These are phyloP conservation scores for Crepidotus sp. DNA, from an alignment of 1,284 basidiomycete genomes.

Conservation along the genomic window DNA sequence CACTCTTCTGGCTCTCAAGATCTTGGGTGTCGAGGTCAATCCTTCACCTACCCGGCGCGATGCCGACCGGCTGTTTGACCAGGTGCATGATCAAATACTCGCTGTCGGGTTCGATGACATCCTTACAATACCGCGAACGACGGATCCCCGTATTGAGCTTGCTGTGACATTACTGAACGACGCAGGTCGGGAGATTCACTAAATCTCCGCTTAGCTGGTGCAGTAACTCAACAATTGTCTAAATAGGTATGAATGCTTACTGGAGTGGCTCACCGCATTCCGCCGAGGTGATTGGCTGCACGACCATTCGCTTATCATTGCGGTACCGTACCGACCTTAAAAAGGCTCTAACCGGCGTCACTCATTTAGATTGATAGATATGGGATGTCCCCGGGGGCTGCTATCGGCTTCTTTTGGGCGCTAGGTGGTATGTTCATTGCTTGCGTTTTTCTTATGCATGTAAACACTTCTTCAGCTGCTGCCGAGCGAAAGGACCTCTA, in stretches of 20 bases:
- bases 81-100: constrained; percentile 60
- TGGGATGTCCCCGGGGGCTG: constrained; percentile 58
- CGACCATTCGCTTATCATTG: constrained; percentile 55
- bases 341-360: neutral
- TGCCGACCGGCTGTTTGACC: constrained; percentile 48
- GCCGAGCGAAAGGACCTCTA: constrained; percentile 54
- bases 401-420: constrained; percentile 65
- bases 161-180: constrained; percentile 58
- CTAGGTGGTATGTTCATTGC: constrained; percentile 39
- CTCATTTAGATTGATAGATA: constrained; percentile 29
- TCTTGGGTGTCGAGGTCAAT: constrained; percentile 55
- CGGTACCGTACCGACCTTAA: constrained; percentile 28
- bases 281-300: constrained; percentile 52
- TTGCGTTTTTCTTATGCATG: neutral
- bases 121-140: constrained; percentile 48
- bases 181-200: constrained; percentile 38
- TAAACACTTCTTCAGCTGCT: constrained; percentile 30
- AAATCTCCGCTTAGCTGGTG: neutral
- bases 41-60: constrained; percentile 42
- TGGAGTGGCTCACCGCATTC: constrained; percentile 53
- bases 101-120: constrained; percentile 62
- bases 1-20: constrained; percentile 48
- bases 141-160: constrained; percentile 49
- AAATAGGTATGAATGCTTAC: constrained; percentile 59
- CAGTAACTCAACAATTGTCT: neutral